Percentiles rank a stretch among this genome's conserved stretches.
Evolutionary conservation across 1,284 basidiomycete genomes (phyloP).

Genomic region (Sanghuangporus sanghuang): DNA sequence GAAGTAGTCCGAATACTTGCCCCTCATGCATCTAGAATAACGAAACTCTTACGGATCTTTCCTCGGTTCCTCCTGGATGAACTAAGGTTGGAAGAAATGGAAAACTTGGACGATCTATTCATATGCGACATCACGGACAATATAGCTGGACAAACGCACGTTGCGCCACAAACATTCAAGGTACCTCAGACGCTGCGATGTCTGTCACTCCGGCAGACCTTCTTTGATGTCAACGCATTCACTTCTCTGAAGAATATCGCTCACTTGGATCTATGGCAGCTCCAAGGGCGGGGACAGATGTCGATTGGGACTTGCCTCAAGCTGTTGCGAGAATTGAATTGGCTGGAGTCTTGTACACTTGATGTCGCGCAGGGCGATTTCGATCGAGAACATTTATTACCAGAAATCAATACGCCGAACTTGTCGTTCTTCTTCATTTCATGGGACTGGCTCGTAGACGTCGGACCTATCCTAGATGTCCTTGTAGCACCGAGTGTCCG

Average conservation of each 20-base stretch:
- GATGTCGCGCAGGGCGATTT: slow-evolving; percentile 16
- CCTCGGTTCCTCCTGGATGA: slow-evolving; percentile 15
- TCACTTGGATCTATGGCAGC: slow-evolving; percentile 19
- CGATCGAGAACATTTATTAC: neutral
- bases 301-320: slow-evolving; percentile 13
- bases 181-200: slow-evolving; percentile 15
- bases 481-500: slow-evolving; percentile 11
- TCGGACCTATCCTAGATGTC: slow-evolving; percentile 16
- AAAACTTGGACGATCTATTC: slow-evolving; percentile 15
- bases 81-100: slow-evolving; percentile 14
- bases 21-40: slow-evolving; percentile 16
- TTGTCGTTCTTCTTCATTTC: slow-evolving; percentile 18
- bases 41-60: slow-evolving; percentile 17
- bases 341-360: slow-evolving; percentile 18
- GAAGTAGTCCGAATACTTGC: slow-evolving; percentile 13
- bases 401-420: slow-evolving; percentile 14
- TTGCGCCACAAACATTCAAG: slow-evolving; percentile 4
- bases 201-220: slow-evolving; percentile 16
- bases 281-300: slow-evolving; percentile 18
- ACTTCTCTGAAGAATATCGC: slow-evolving; percentile 11
- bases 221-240: slow-evolving; percentile 16
- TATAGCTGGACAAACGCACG: neutral
- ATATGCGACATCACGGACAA: slow-evolving; percentile 17
- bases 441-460: slow-evolving; percentile 20
- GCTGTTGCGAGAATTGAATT: slow-evolving; percentile 7